Evolutionary conservation across 306 rosid genomes (phyloP).

Genomic region (Oxytropis ochrocephala): DNA sequence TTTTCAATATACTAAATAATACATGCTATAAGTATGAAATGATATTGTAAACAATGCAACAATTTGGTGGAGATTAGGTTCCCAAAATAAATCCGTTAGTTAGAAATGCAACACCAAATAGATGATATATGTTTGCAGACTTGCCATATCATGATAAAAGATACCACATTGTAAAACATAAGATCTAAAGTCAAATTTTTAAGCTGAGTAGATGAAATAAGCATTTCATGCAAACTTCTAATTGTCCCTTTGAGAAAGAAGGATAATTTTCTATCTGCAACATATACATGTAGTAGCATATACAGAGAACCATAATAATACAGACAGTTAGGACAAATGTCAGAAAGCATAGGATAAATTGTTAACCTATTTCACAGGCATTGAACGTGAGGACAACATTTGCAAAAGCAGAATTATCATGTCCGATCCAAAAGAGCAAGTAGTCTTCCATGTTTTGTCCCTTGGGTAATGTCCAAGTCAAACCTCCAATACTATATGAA

Average conservation of each 20-base stretch:
- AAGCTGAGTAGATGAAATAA: neutral
- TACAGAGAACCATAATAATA: slow-evolving; percentile 9
- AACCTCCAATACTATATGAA: slow-evolving; percentile 59
- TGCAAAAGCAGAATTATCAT: slow-evolving; percentile 73
- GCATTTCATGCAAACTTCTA: neutral
- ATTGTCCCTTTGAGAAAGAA: neutral
- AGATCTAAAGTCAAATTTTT: neutral
- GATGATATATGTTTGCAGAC: neutral
- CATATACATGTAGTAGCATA: neutral
- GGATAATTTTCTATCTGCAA: neutral
- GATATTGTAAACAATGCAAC: neutral
- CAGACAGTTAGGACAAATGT: neutral
- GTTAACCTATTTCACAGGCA: slow-evolving; percentile 79
- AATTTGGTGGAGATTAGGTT: neutral
- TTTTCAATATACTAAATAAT: neutral
- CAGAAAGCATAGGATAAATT: neutral
- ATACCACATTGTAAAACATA: neutral
- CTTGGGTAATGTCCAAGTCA: slow-evolving; percentile 60
- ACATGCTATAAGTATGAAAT: neutral
- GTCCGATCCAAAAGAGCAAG: slow-evolving; percentile 80
- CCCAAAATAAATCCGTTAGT: neutral
- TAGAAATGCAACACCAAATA: neutral
- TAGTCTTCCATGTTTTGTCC: slow-evolving; percentile 67
- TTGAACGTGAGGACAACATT: slow-evolving; percentile 76
- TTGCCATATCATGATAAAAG: neutral